Conservation (phyloP, 805 yeast genomes). For the Yueomyces sinensis region DNA sequence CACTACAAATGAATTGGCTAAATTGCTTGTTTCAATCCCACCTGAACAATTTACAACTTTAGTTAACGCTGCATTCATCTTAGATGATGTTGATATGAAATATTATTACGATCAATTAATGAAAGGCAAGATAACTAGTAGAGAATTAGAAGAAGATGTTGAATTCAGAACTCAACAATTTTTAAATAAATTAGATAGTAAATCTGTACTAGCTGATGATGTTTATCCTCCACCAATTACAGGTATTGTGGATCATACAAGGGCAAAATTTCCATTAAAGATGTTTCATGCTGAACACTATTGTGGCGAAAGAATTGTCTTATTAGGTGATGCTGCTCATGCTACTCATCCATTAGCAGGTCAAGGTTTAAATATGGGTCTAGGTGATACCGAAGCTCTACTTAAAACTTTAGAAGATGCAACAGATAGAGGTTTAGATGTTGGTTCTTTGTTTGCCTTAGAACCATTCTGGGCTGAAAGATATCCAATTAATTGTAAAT, state of each 20-base stretch:
- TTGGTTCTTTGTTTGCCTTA: conserved; percentile 67
- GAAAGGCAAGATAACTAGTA: conserved; percentile 24
- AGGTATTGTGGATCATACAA: conserved; percentile 43
- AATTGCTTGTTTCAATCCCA: conserved; percentile 42
- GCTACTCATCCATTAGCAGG: conserved; percentile 97
- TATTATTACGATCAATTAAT: conserved; percentile 41
- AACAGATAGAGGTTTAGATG: conserved; percentile 66
- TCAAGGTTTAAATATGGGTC: conserved; percentile 97
- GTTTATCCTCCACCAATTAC: conserved; percentile 54
- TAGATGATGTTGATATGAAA: conserved; percentile 63
- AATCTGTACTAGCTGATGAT: conserved; percentile 37
- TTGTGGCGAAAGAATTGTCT: conserved; percentile 69
- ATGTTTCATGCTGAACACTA: conserved; percentile 86
- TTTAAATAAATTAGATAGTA: conserved; percentile 19
- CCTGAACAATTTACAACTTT: conserved; percentile 52
- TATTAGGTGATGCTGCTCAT: conserved; percentile 98
- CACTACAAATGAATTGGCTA: conserved; percentile 62
- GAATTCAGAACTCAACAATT: conserved; percentile 45
- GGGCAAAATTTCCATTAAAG: conserved; percentile 83
- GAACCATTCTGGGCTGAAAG: conserved; percentile 83
- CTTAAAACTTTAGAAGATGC: conserved; percentile 61
- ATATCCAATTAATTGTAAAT: conserved; percentile 63
- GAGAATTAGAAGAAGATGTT: conserved; percentile 50
- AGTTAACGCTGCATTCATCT: conserved; percentile 77
- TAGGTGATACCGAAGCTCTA: conserved; percentile 70